These are phyloP conservation scores for Fusarium poae DNA, from an alignment of 2,329 filamentous ascomycete species.

Conservation along the genomic window DNA sequence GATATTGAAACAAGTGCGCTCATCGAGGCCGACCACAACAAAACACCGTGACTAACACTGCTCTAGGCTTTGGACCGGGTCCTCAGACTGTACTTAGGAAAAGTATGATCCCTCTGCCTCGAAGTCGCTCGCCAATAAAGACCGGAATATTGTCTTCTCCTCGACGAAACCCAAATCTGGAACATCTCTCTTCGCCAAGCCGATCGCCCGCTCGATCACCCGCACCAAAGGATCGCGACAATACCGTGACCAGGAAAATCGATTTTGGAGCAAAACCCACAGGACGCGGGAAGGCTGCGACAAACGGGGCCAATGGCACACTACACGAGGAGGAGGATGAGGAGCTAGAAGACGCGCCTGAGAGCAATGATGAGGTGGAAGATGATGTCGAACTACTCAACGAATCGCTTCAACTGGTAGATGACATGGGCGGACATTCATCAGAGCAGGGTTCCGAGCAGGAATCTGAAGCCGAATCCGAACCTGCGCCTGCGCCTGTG, in stretches of 20 bases:
- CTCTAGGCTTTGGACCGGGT: constrained; percentile 65
- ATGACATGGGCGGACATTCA: constrained; percentile 49
- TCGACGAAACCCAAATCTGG: constrained; percentile 70
- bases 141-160: constrained; percentile 72
- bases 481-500: constrained; percentile 9
- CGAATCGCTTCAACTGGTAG: constrained; percentile 60
- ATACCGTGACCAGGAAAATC: constrained; percentile 65
- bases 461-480: constrained; percentile 32
- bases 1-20: constrained; percentile 63
- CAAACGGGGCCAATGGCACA: constrained; percentile 51
- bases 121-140: constrained; percentile 72
- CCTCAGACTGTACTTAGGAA: constrained; percentile 66
- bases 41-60: constrained; percentile 39
- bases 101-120: constrained; percentile 63
- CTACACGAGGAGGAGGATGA: constrained; percentile 40
- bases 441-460: constrained; percentile 34
- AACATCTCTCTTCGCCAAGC: constrained; percentile 64
- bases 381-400: constrained; percentile 53
- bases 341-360: constrained; percentile 46
- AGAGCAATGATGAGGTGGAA: constrained; percentile 16
- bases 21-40: not conserved
- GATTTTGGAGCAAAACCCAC: constrained; percentile 59
- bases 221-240: constrained; percentile 51
- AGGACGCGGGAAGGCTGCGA: constrained; percentile 28
- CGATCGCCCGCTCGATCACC: constrained; percentile 58